phyloP scores from a whole-genome alignment of 164 flowering plant genomes.

The Pachysandra terminalis region DNA sequence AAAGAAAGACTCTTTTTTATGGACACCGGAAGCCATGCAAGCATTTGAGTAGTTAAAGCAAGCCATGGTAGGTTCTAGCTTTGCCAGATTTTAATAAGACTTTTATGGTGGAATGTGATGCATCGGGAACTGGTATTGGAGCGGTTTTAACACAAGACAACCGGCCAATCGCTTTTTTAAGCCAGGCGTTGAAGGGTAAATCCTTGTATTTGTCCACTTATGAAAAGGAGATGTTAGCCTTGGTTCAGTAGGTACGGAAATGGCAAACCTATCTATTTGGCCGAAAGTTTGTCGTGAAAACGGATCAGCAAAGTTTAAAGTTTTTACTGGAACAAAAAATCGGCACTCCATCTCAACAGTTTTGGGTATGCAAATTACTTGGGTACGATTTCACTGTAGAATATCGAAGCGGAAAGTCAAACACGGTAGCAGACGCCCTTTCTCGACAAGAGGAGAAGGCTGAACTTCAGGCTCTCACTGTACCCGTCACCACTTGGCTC shows the following conservation, averaged over 20 bases:
- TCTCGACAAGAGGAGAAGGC: background rate
- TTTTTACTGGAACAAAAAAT: background rate
- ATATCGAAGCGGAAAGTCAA: background rate
- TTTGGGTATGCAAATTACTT: slow-evolving; percentile 6
- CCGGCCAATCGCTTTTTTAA: slow-evolving; percentile 2
- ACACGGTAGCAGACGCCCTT: slow-evolving; percentile 3
- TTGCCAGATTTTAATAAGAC: slow-evolving; percentile 4
- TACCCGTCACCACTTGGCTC: background rate
- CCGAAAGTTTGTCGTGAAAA: background rate
- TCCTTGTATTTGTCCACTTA: background rate
- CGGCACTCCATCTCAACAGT: background rate
- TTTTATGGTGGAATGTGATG: background rate
- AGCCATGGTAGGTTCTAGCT: background rate
- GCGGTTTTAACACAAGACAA: background rate
- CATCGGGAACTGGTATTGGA: background rate
- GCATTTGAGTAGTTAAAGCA: slow-evolving; percentile 3
- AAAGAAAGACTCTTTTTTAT: background rate
- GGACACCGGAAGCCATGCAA: background rate
- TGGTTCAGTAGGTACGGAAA: background rate
- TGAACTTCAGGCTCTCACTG: rapidly evolving
- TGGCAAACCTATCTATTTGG: background rate
- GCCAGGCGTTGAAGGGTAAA: background rate
- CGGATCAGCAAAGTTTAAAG: slow-evolving; percentile 10
- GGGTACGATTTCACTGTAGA: background rate
- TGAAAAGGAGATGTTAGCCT: slow-evolving; percentile 10